Conservation (phyloP, 352 stramenopile genomes). For the Achlya hypogyna region DNA sequence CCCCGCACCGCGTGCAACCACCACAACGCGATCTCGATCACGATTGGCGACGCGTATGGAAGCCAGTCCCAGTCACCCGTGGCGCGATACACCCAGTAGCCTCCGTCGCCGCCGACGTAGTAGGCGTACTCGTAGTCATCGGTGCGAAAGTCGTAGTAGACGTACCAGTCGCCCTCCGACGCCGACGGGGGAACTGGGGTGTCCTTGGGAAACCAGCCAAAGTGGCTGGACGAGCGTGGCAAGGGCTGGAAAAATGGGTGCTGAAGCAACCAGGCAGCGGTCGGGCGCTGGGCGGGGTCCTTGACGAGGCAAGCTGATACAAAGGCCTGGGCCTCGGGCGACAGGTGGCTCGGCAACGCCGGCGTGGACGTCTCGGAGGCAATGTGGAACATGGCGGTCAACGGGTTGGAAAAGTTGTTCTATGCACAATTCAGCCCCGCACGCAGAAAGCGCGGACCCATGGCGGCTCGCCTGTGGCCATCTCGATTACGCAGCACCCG, state of each 20-base stretch:
- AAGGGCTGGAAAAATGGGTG: slow-evolving; percentile 55
- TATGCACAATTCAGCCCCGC: slow-evolving; percentile 16
- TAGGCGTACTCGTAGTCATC: slow-evolving; percentile 1
- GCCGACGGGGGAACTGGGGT: background rate
- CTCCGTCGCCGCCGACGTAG: background rate
- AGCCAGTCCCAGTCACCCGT: background rate
- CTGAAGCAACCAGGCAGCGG: slow-evolving; percentile 78
- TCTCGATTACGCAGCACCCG: slow-evolving; percentile 85
- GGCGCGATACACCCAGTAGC: slow-evolving; percentile 3
- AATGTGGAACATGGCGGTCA: slow-evolving; percentile 80
- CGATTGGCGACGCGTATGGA: background rate
- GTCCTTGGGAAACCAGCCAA: slow-evolving; percentile 8
- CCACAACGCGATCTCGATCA: too few species aligned
- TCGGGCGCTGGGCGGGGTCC: slow-evolving; percentile 54
- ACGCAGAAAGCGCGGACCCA: slow-evolving; percentile 43
- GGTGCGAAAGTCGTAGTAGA: background rate
- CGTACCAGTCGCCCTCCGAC: background rate
- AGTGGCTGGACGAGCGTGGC: background rate
- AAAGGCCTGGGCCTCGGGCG: slow-evolving; percentile 32
- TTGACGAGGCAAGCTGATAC: slow-evolving; percentile 54
- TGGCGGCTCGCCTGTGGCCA: slow-evolving; percentile 77
- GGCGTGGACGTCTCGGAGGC: slow-evolving; percentile 49
- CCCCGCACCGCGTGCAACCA: too few species aligned
- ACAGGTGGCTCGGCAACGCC: slow-evolving; percentile 34
- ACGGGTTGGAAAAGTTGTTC: slow-evolving; percentile 64